These are phyloP conservation scores for Periconia sp. DNA, from an alignment of 2,329 filamentous ascomycete genomes.

Conservation along the genomic window DNA sequence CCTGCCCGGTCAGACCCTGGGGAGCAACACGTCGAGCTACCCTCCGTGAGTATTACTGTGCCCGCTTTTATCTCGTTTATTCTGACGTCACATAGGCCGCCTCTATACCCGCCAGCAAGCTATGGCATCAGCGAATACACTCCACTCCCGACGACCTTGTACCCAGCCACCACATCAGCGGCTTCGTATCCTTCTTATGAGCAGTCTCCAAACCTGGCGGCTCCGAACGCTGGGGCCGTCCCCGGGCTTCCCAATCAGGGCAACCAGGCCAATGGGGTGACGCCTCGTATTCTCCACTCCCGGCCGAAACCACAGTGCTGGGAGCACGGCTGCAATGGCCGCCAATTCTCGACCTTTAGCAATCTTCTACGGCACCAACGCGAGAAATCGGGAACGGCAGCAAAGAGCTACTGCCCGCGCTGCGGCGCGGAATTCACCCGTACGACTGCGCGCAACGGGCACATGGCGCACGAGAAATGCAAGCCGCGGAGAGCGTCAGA, in stretches of 20 bases:
- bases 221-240: conserved; percentile 22
- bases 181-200: conserved; percentile 42
- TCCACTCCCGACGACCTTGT: conserved; percentile 42
- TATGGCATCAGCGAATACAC: conserved; percentile 43
- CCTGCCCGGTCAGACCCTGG: conserved; percentile 34
- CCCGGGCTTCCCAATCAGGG: conserved; percentile 35
- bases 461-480: conserved; percentile 87
- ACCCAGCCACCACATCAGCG: conserved; percentile 40
- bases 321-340: conserved; percentile 95
- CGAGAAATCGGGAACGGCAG: conserved; percentile 89
- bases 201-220: conserved; percentile 26
- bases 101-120: conserved; percentile 40
- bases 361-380: conserved; percentile 91
- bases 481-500: conserved; percentile 69
- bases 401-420: conserved; percentile 87
- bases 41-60: conserved; percentile 30
- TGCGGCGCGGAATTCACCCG: conserved; percentile 94
- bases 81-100: conserved; percentile 29
- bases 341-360: conserved; percentile 95
- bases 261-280: conserved; percentile 31
- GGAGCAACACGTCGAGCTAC: conserved; percentile 37
- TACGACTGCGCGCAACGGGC: conserved; percentile 86
- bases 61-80: not conserved
- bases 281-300: conserved; percentile 70
- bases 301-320: conserved; percentile 95